Base-by-base conservation (phyloP, 2,329 filamentous ascomycete genomes). In the Curvularia sp. region DNA sequence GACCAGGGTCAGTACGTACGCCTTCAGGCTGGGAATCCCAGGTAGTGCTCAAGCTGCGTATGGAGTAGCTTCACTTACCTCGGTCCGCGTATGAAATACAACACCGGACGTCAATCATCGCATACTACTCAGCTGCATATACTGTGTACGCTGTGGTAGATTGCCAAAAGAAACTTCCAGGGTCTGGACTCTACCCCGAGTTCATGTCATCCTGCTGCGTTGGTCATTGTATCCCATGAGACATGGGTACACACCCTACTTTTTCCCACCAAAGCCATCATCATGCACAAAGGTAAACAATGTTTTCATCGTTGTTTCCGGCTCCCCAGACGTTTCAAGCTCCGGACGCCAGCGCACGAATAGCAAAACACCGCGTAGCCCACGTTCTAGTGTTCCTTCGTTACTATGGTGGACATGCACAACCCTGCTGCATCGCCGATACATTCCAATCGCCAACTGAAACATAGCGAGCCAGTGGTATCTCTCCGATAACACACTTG, bases 221-320 rank as follows among this genome's bases (percentile, higher is more conserved):
- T 31, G 15, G 18, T 20, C 41, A 18, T 33, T 12, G 12, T 47
- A 4, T 18, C 28, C 44, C 26, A n/a, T 31, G 28, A 47, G 28
- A 47, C n/a, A 47, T 20, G n/a, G 44, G 44, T 9, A 15, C 5
- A 18, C 15, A 28, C 15, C 30, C 43, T 46, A 46, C 24, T 26
- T 28, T 30, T 33, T 26, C n/a, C 15, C 28, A 20, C 24, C n/a
- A 47, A 10, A 20, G n/a, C n/a, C 44, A 31, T 31, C 26, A 18
- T 8, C 28, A 31, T 31, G 13, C 28, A 20, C 28, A 31, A 15
- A 31, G 3, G 4, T 26, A 47, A 47, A 30, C 24, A 6, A 47
- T 31, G 44, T 47, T 30, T 46, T 22, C 43, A 20, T 47, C 24
- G 20, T 47, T 47, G 28, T 47, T 47, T 47, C 28, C 44, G 44